Percentiles rank a stretch among this genome's conserved stretches.
Conservation (phyloP, 2,329 filamentous ascomycete genomes). For the Colletotrichum sp. region DNA sequence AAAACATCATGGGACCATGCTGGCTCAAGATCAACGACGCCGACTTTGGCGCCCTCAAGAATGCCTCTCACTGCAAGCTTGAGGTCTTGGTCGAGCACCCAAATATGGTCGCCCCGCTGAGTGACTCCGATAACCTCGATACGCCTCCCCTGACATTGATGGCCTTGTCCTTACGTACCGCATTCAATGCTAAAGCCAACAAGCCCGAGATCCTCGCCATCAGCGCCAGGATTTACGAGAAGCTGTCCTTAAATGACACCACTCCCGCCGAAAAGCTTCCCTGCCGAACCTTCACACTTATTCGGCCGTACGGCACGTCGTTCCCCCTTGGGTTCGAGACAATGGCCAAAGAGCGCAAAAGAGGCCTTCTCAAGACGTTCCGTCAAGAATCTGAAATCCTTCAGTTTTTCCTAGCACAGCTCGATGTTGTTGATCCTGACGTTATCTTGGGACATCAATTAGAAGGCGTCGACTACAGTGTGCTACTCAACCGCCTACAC, state of each 20-base stretch:
- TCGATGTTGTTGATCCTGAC: slow-evolving; percentile 90
- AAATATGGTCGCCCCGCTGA: slow-evolving; percentile 73
- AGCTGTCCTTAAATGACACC: slow-evolving; percentile 85
- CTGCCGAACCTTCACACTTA: slow-evolving; percentile 88
- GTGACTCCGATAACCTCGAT: slow-evolving; percentile 81
- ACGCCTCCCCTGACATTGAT: slow-evolving; percentile 92
- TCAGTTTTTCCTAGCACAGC: slow-evolving; percentile 85
- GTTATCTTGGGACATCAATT: slow-evolving; percentile 92
- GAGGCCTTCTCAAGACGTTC: slow-evolving; percentile 79
- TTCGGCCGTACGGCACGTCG: slow-evolving; percentile 73
- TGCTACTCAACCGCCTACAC: slow-evolving; percentile 83
- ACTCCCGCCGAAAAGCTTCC: slow-evolving; percentile 88
- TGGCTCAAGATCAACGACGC: slow-evolving; percentile 92
- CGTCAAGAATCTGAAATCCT: slow-evolving; percentile 86
- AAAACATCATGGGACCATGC: slow-evolving; percentile 98
- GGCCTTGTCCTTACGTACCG: slow-evolving; percentile 88
- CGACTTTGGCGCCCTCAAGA: slow-evolving; percentile 84
- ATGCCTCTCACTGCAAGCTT: slow-evolving; percentile 96
- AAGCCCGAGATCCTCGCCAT: slow-evolving; percentile 95
- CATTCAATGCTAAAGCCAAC: slow-evolving; percentile 89
- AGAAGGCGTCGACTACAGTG: slow-evolving; percentile 96
- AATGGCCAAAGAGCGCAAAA: slow-evolving; percentile 72
- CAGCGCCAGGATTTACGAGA: slow-evolving; percentile 91
- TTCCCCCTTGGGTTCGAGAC: slow-evolving; percentile 90
- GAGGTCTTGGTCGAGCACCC: slow-evolving; percentile 85